These are phyloP conservation scores for Globisporangium spiculum DNA, from an alignment of 352 stramenopile species.

Conservation along the genomic window DNA sequence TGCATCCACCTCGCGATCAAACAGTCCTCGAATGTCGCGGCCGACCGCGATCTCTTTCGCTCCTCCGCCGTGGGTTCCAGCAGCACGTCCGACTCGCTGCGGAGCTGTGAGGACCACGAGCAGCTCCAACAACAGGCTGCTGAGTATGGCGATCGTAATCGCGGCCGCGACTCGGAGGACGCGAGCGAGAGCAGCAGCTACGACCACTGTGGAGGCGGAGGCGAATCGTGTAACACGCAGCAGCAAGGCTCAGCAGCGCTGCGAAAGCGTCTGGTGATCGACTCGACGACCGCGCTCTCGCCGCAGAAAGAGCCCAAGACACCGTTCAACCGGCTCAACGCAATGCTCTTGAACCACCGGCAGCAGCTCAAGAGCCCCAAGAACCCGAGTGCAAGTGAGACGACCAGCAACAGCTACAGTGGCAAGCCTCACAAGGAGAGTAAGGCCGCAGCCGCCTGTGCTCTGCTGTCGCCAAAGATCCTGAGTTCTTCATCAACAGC, in stretches of 20 bases:
- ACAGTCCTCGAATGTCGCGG: conserved; percentile 26
- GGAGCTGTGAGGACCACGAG: conserved; percentile 10
- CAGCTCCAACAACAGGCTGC: not conserved
- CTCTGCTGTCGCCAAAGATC: conserved; percentile 14
- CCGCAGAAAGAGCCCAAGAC: conserved; percentile 16
- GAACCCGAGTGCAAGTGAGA: conserved; percentile 21
- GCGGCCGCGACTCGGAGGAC: conserved; percentile 18
- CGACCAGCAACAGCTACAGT: not conserved
- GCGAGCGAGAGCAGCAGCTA: not conserved
- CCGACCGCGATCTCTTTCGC: conserved; percentile 39
- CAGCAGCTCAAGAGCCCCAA: conserved; percentile 32
- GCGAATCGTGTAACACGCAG: not conserved
- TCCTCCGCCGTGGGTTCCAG: conserved; percentile 19
- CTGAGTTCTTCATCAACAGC: not conserved
- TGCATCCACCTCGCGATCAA: conserved; percentile 74
- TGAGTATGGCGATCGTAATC: conserved; percentile 17
- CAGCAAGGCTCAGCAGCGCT: conserved; percentile 4
- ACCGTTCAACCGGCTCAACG: conserved; percentile 30
- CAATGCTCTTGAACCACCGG: conserved; percentile 32
- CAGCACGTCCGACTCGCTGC: conserved; percentile 8
- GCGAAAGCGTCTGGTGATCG: conserved; percentile 32
- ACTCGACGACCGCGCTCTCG: conserved; percentile 12
- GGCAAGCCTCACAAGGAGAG: conserved; percentile 8
- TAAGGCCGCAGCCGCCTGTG: conserved; percentile 6
- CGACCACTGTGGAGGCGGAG: not conserved